Conservation (phyloP, 2,329 filamentous ascomycete genomes). For the Penicillium sp. region DNA sequence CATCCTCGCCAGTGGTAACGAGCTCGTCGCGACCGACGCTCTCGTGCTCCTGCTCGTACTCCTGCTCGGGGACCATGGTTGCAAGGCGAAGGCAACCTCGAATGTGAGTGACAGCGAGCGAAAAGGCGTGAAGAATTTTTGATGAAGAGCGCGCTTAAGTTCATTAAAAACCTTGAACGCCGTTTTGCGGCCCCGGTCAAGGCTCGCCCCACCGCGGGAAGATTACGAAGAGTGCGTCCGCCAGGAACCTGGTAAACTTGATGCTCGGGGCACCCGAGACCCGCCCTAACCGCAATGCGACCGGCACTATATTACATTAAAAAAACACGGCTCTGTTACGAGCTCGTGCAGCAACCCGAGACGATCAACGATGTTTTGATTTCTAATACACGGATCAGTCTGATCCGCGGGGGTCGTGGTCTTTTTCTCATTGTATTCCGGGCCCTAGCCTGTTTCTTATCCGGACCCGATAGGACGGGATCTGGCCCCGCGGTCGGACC, state of each 20-base stretch:
- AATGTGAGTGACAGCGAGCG: not conserved
- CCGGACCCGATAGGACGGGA: too few species aligned
- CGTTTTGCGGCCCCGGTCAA: not conserved
- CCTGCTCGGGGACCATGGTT: conserved; percentile 11
- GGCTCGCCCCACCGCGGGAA: not conserved
- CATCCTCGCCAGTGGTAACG: conserved; percentile 24
- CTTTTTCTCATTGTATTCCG: too few species aligned
- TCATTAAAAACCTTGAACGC: not conserved
- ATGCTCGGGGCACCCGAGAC: too few species aligned
- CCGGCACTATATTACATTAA: too few species aligned
- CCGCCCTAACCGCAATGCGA: too few species aligned
- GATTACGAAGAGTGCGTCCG: not conserved
- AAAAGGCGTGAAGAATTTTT: not conserved
- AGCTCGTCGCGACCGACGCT: conserved; percentile 24
- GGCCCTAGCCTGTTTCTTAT: too few species aligned
- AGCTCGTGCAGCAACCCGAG: too few species aligned
- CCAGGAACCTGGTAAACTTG: not conserved
- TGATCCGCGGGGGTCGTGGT: too few species aligned
- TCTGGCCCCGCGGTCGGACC: too few species aligned
- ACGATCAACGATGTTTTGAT: too few species aligned
- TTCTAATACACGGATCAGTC: too few species aligned
- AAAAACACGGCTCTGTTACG: too few species aligned
- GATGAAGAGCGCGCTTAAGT: not conserved
- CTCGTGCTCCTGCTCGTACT: conserved; percentile 17
- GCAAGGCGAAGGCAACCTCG: not conserved